phyloP scores from a whole-genome alignment of 148 eudicot species.

The Diospyros kaki region DNA sequence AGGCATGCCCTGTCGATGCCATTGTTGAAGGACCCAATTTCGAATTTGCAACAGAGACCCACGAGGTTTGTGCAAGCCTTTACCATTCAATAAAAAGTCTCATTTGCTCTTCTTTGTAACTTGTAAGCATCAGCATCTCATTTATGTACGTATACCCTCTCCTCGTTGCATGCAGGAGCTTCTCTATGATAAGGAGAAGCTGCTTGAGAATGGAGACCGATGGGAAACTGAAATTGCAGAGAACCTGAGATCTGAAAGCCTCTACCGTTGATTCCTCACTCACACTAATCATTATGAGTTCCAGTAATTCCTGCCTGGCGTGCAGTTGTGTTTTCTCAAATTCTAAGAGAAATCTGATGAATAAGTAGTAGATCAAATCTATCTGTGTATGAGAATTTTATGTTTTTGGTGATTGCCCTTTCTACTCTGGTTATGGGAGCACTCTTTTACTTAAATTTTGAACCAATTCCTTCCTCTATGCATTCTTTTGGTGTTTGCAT shows the following conservation, averaged over 20 bases:
- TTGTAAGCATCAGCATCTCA: no score
- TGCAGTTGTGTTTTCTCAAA: not conserved
- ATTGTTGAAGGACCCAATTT: conserved; percentile 98
- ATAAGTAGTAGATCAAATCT: not conserved
- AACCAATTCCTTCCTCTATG: not conserved
- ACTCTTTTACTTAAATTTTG: not conserved
- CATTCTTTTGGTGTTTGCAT: no score
- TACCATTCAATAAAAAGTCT: not conserved
- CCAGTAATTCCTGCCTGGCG: not conserved
- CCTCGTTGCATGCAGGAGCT: conserved; percentile 54
- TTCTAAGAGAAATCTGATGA: conserved; percentile 2
- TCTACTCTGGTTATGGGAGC: not conserved
- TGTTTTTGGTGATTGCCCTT: no score
- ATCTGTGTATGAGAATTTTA: no score
- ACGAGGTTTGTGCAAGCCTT: conserved; percentile 50
- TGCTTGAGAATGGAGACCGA: conserved; percentile 94
- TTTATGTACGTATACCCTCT: no score
- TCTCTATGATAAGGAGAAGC: conserved; percentile 96
- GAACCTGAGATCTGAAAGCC: conserved; percentile 90
- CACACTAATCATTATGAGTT: not conserved
- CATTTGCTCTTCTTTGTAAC: no score
- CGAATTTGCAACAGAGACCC: conserved; percentile 96
- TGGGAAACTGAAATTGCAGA: conserved; percentile 99
- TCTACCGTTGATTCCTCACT: conserved; percentile 59
- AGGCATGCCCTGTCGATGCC: conserved; percentile 98